A percentile compares a stretch with the other conserved stretches of the same genome.
Evolutionary conservation across 2,329 filamentous ascomycete genomes (phyloP).

Genomic region (Sclerotinia minor): DNA sequence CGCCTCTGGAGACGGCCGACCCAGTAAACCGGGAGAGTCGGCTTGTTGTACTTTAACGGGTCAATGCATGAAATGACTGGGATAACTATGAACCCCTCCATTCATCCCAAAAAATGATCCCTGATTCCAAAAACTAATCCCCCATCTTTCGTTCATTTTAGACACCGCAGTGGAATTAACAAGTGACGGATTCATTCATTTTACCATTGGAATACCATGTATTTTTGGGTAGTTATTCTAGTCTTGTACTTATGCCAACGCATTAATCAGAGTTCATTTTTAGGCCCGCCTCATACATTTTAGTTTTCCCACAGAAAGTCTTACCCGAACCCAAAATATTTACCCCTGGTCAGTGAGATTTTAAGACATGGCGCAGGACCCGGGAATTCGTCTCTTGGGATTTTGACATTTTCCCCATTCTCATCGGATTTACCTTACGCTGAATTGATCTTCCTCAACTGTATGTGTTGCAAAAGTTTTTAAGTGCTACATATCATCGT

Average conservation of each 20-base stretch:
- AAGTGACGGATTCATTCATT: background rate
- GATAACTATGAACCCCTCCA: conserved; percentile 2
- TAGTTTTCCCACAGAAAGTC: conserved; percentile 10
- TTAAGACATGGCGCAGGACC: conserved; percentile 24
- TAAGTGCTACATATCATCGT: background rate
- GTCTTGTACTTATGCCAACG: conserved; percentile 13
- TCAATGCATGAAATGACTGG: conserved; percentile 24
- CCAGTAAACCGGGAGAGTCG: conserved; percentile 22
- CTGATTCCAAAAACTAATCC: background rate
- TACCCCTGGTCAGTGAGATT: conserved; percentile 21
- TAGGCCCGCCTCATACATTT: background rate
- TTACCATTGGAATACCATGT: background rate
- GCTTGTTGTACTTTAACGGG: conserved; percentile 20
- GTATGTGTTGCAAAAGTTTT: background rate
- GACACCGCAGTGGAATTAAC: background rate
- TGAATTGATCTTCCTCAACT: background rate
- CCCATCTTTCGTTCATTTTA: background rate
- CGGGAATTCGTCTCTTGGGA: conserved; percentile 25
- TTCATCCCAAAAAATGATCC: conserved; percentile 6
- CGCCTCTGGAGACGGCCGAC: conserved; percentile 23
- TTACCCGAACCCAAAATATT: conserved; percentile 16
- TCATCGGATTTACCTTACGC: conserved; percentile 8
- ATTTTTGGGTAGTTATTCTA: conserved; percentile 7
- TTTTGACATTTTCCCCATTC: conserved; percentile 15
- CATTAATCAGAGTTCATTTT: conserved; percentile 21